Evolutionary conservation across 306 rosid genomes (phyloP).

Genomic region (Pterocarpus macrocarpus): DNA sequence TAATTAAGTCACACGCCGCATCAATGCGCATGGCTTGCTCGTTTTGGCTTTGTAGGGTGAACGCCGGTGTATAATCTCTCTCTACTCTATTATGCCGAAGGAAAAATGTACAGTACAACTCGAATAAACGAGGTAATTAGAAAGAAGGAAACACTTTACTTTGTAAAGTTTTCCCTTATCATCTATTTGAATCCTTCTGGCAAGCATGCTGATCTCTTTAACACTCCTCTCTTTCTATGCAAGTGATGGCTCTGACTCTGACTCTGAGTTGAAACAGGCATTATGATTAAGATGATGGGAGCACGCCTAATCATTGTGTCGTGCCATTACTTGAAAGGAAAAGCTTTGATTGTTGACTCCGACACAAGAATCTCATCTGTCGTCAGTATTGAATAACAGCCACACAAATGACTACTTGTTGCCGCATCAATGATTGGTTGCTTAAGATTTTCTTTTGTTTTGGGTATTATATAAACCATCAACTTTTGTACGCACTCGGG

Average conservation of each 20-base stretch:
- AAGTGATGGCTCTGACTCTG: not conserved
- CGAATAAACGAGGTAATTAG: too few relatives aligned
- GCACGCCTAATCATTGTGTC: conserved; percentile 82
- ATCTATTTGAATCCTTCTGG: too few relatives aligned
- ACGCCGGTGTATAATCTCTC: not conserved
- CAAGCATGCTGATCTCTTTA: conserved; percentile 28
- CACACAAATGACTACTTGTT: not conserved
- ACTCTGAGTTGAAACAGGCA: conserved; percentile 44
- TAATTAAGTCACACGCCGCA: conserved; percentile 29
- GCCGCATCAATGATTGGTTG: not conserved
- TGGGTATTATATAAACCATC: not conserved
- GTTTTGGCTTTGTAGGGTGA: not conserved
- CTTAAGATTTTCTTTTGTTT: conserved; percentile 17
- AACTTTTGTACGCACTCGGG: too few relatives aligned
- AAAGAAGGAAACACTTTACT: too few relatives aligned
- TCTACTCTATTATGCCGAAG: conserved; percentile 5
- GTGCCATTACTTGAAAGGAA: conserved; percentile 58
- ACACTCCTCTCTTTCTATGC: too few relatives aligned
- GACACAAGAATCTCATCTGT: conserved; percentile 50
- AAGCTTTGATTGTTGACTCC: conserved; percentile 59
- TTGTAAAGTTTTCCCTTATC: too few relatives aligned
- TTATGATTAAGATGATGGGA: conserved; percentile 48
- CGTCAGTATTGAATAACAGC: conserved; percentile 42
- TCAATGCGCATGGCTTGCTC: conserved; percentile 46
- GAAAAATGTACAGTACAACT: too few relatives aligned